Conservation (phyloP, 73 alveolate species). For the Paramecium octaurelia region DNA sequence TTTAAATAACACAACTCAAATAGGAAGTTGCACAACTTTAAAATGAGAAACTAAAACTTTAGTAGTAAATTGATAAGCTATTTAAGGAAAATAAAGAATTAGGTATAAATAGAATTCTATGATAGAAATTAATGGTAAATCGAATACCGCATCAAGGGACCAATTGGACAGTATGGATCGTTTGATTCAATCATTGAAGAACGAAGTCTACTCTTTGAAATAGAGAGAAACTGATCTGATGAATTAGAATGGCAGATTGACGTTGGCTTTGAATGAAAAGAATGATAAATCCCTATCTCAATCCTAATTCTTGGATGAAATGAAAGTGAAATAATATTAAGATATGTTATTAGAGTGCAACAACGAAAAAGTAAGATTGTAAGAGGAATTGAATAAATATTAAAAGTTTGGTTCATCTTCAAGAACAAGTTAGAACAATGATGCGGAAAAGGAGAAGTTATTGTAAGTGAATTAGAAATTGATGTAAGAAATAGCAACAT, state of each 20-base stretch:
- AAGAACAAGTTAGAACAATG: neutral
- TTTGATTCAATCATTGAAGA: neutral
- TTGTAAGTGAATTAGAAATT: neutral
- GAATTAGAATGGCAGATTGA: neutral
- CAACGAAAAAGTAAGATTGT: neutral
- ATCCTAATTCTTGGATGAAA: neutral
- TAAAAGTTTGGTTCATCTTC: neutral
- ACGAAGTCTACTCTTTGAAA: neutral
- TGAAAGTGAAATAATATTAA: neutral
- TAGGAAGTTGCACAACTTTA: neutral
- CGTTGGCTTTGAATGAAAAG: conserved; percentile 28
- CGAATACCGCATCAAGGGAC: neutral
- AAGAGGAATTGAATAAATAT: neutral
- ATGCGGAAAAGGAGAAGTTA: neutral
- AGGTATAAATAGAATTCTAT: neutral
- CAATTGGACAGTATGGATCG: conserved; percentile 6
- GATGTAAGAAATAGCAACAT: neutral
- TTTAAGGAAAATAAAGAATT: neutral
- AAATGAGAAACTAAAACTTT: neutral
- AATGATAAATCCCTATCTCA: neutral
- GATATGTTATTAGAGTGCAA: neutral
- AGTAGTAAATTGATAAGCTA: neutral
- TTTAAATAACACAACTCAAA: neutral
- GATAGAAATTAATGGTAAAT: neutral
- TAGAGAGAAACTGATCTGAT: conserved; percentile 6